Evolutionary conservation across 2,329 filamentous ascomycete species (phyloP).

Genomic region (Elsinoe fawcettii): DNA sequence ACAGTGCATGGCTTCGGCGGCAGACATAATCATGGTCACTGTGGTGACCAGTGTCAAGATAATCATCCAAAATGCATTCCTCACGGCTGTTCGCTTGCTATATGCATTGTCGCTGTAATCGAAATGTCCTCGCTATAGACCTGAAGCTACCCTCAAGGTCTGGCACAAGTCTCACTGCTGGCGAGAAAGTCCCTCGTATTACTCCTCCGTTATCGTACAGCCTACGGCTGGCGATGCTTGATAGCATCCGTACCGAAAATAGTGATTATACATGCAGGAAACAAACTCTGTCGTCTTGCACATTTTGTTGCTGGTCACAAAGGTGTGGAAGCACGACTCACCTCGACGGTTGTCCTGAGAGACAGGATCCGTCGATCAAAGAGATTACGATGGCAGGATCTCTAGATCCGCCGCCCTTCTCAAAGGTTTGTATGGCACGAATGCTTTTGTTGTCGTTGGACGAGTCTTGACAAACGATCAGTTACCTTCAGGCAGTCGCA

Average conservation of each 20-base stretch:
- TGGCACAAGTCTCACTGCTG: not conserved
- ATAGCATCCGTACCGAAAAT: not conserved
- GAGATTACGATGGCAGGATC: not conserved
- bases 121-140: not conserved
- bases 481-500: not conserved
- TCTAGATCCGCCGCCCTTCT: not conserved
- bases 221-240: not conserved
- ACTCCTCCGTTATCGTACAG: not conserved
- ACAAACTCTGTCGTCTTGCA: not conserved
- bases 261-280: conserved; percentile 1
- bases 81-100: not conserved
- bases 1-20: not conserved
- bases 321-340: conserved; percentile 7
- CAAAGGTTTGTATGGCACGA: not conserved
- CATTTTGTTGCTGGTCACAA: not conserved
- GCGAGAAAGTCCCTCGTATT: not conserved
- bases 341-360: conserved; percentile 14
- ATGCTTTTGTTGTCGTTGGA: not conserved
- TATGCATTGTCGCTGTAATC: not conserved
- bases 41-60: no score
- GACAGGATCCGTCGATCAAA: conserved; percentile 5
- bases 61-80: not conserved
- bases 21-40: not conserved
- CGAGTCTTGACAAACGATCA: not conserved
- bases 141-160: not conserved